Base-by-base conservation (phyloP, 768 basidiomycete species). In the Pleurotus citrinopileatus region DNA sequence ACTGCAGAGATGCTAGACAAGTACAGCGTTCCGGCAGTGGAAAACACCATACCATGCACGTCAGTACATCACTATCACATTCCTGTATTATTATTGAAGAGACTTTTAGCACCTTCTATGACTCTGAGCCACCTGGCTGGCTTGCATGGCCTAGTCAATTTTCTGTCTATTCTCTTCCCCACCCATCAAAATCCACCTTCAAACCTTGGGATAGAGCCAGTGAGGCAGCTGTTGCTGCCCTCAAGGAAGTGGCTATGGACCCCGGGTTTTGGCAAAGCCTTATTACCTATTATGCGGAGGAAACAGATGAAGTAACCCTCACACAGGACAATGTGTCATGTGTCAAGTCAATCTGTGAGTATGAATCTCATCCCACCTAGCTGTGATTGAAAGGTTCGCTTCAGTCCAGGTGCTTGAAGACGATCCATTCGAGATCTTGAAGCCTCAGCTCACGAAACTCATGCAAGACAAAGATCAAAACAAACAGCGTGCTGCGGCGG, bases 401-500 rank as follows among this genome's bases (percentile, higher is more conserved):
- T 37, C 51, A 15, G 25, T 89, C 64, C 91, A 94, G 74, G 63
- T 94, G 15, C 76, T 89, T n/a, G 87, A 87, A 61, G 83, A 87
- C 58, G 81, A 81, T 52, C 84, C 89, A 1, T 81, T 91, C 52
- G 75, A 81, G 52, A 74, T 74, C 0, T 70, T 91, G 55, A 78
- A 73, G 55, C 84, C 84, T 0, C 77, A 81, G 1, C 63, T 92
- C 32, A 84, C 87, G 52, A 75, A 75, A 27, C 69, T 89, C n/a
- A 70, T 93, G 17, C 66, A 68, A 7, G 80, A 90, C 61, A 82
- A 86, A 57, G 84, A 90, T 58, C 86, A 91, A 56, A 88, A 95
- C 69, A 91, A 93, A 70, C 92, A 92, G 64, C 78, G 94, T 26
- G 92, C 90, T 2, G 86, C 90, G 7, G 91, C 91, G 3, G 94